These are phyloP conservation scores for Penicillium argentinense DNA, from an alignment of 495 filamentous ascomycete genomes.

Conservation along the genomic window DNA sequence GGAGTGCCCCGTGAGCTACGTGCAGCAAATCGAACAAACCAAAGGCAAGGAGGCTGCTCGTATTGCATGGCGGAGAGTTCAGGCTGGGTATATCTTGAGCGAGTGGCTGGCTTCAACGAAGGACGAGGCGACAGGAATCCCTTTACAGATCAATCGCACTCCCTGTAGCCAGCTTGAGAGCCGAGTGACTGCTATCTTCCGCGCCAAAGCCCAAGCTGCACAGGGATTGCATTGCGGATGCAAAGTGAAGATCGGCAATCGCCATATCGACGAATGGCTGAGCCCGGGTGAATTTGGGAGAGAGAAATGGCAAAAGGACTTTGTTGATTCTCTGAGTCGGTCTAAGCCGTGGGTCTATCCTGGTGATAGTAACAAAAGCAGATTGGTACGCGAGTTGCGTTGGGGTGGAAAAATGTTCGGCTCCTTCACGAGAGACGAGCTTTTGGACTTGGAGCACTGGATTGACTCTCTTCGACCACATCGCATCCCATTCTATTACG, in stretches of 20 bases:
- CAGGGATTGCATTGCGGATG: constrained; percentile 36
- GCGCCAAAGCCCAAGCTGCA: constrained; percentile 28
- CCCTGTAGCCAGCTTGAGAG: constrained; percentile 1
- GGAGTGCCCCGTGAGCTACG: constrained; percentile 34
- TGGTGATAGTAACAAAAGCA: constrained; percentile 36
- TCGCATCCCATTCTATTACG: neutral
- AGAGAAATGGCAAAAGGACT: constrained; percentile 26
- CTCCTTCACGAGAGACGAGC: constrained; percentile 44
- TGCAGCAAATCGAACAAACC: constrained; percentile 28
- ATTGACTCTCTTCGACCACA: constrained; percentile 24
- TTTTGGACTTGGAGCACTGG: constrained; percentile 35
- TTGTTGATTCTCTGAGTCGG: constrained; percentile 22
- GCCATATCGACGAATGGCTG: constrained; percentile 37
- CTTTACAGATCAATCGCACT: neutral
- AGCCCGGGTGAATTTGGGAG: constrained; percentile 19
- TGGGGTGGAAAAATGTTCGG: constrained; percentile 53
- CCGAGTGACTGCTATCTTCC: constrained; percentile 26
- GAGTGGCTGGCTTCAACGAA: constrained; percentile 14
- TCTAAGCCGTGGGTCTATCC: constrained; percentile 37
- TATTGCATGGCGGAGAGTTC: constrained; percentile 45
- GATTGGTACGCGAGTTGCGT: constrained; percentile 34
- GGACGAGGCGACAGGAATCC: neutral
- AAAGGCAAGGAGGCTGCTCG: constrained; percentile 23
- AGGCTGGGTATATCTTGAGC: constrained; percentile 46
- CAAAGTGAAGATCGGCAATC: constrained; percentile 29